Conservation (phyloP, 257 asterid species). For the Agastache rugosa region DNA sequence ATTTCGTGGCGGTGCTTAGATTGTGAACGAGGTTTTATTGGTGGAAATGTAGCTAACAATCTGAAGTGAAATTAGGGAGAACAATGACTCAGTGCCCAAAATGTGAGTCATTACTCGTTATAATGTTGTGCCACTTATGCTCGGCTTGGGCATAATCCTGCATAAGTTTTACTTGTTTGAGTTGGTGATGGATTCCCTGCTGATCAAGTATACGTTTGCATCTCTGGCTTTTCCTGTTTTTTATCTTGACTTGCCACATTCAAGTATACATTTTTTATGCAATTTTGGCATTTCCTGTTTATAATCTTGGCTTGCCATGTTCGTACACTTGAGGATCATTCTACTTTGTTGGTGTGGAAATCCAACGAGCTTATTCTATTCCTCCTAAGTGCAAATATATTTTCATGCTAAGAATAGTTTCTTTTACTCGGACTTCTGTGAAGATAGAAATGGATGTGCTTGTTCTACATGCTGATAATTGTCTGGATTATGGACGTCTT, state of each 20-base stretch:
- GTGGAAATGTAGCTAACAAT: background rate
- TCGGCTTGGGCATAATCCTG: background rate
- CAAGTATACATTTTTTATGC: background rate
- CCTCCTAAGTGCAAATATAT: background rate
- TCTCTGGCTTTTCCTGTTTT: conserved; percentile 27
- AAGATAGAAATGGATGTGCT: background rate
- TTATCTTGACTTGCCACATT: conserved; percentile 7
- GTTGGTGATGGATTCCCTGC: background rate
- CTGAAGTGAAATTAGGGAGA: background rate
- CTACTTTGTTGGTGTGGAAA: conserved; percentile 7
- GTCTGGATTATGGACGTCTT: conserved; percentile 6
- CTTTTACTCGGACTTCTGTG: conserved; percentile 11
- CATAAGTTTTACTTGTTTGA: background rate
- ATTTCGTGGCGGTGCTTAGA: background rate
- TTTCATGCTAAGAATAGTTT: conserved; percentile 15
- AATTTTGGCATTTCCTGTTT: conserved; percentile 18
- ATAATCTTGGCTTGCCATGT: conserved; percentile 12
- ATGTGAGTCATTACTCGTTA: background rate
- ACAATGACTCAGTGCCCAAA: background rate
- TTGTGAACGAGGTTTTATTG: background rate
- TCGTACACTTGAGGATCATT: conserved; percentile 14
- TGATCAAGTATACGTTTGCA: background rate
- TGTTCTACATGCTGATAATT: background rate
- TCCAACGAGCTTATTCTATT: background rate
- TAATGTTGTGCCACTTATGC: background rate